Percentiles rank a stretch among this genome's conserved stretches.
phyloP scores from a whole-genome alignment of 371 early-diverging fungal genomes.

The Syncephalastrum racemosum region DNA sequence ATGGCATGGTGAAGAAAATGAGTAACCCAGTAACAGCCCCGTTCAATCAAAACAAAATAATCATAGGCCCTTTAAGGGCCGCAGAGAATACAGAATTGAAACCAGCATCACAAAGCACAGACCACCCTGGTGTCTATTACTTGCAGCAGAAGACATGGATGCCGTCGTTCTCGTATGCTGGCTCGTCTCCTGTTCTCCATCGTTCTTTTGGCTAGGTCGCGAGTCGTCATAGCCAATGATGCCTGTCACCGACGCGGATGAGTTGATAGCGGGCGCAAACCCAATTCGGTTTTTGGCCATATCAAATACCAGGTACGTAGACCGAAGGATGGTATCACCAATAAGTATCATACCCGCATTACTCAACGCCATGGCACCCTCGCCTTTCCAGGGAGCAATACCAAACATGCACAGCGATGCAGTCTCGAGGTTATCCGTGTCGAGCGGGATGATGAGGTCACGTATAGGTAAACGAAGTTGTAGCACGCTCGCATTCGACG shows the following conservation, averaged over 20 bases:
- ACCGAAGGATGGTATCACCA: slow-evolving; percentile 33
- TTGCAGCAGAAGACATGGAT: no score
- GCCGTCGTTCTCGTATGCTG: no score
- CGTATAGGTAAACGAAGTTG: slow-evolving; percentile 21
- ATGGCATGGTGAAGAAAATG: slow-evolving; percentile 31
- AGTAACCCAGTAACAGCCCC: no score
- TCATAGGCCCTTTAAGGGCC: no score
- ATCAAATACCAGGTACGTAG: slow-evolving; percentile 42
- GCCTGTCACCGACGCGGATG: no score
- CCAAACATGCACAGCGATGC: slow-evolving; percentile 34
- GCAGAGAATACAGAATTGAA: no score
- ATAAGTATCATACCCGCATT: slow-evolving; percentile 23
- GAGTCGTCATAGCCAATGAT: no score
- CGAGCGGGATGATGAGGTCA: slow-evolving; percentile 30
- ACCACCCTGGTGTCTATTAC: no score
- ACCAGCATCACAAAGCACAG: no score
- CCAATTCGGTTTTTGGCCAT: slow-evolving; percentile 28
- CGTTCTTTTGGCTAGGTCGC: no score
- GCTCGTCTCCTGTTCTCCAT: no score
- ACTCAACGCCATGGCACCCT: not conserved
- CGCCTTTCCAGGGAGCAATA: slow-evolving; percentile 26
- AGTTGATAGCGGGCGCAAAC: slow-evolving; percentile 19
- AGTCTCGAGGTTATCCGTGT: slow-evolving; percentile 2
- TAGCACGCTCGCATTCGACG: not conserved
- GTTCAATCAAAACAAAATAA: no score